Conservation (phyloP, 129 eudicot species). For the Flaveria trinervia region DNA sequence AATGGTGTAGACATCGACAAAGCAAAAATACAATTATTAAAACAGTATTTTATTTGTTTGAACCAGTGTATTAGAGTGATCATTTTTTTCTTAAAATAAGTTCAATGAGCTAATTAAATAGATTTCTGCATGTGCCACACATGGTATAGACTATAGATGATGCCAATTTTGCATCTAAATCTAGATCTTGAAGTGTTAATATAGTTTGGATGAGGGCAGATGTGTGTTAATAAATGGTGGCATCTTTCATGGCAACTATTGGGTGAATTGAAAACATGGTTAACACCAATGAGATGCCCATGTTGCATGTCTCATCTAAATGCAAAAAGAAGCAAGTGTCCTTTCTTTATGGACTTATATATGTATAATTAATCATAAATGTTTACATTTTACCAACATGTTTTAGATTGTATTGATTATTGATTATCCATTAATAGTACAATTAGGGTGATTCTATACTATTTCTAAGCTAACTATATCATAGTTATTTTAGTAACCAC, state of each 20-base stretch:
- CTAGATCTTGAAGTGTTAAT: constrained; percentile 30
- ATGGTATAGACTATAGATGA: constrained; percentile 19
- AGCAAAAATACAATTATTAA: no score
- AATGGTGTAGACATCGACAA: no score
- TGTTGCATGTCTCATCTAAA: constrained; percentile 33
- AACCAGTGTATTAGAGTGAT: background rate
- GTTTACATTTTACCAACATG: no score
- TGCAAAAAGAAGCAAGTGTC: constrained; percentile 11
- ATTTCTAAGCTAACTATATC: no score
- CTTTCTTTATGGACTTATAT: background rate
- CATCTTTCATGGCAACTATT: constrained; percentile 29
- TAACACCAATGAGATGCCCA: constrained; percentile 39
- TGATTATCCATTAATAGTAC: no score
- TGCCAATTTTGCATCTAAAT: constrained; percentile 37
- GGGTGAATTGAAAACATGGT: constrained; percentile 23
- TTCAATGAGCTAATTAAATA: no score
- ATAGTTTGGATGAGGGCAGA: constrained; percentile 20
- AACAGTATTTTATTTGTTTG: background rate
- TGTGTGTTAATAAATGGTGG: constrained; percentile 34
- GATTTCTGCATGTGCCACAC: constrained; percentile 14
- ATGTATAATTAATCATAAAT: no score
- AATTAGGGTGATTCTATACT: no score
- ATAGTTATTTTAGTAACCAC: no score
- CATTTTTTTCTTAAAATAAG: background rate
- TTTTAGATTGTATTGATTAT: no score